Conservation (phyloP, 306 rosid species). For the Begonia peltatifolia region DNA sequence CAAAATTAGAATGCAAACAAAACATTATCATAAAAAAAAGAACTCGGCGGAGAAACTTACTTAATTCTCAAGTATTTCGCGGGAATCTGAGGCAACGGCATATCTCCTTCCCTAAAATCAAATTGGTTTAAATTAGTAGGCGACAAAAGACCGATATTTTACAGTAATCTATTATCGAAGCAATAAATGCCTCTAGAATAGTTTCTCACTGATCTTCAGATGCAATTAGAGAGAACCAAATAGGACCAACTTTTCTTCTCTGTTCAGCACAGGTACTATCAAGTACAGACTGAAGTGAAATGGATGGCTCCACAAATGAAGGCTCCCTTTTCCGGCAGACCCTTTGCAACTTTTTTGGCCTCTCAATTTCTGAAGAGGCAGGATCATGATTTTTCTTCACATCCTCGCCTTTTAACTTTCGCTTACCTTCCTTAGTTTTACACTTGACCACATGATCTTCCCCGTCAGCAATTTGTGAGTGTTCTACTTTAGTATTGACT, state of each 20-base stretch:
- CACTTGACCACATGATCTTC: slow-evolving; percentile 34
- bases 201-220: slow-evolving; percentile 64
- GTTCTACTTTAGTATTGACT: slow-evolving; percentile 40
- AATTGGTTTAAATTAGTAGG: neutral
- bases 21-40: too few species aligned
- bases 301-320: slow-evolving; percentile 27
- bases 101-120: slow-evolving; percentile 57
- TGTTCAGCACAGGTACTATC: slow-evolving; percentile 31
- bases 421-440: slow-evolving; percentile 52
- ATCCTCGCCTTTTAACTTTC: slow-evolving; percentile 46
- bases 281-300: slow-evolving; percentile 41
- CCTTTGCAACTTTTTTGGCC: slow-evolving; percentile 56
- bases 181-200: too few species aligned
- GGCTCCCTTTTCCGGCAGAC: slow-evolving; percentile 56
- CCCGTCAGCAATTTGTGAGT: slow-evolving; percentile 16
- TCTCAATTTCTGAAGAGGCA: slow-evolving; percentile 25
- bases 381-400: slow-evolving; percentile 34
- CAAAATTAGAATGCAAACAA: too few species aligned
- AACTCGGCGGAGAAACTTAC: slow-evolving; percentile 27
- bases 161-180: neutral
- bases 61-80: slow-evolving; percentile 45
- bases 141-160: neutral
- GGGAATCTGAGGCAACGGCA: slow-evolving; percentile 47
- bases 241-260: slow-evolving; percentile 41
- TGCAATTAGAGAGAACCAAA: slow-evolving; percentile 74